Conservation (phyloP, 805 yeast genomes). For the Yarrowia deformans region DNA sequence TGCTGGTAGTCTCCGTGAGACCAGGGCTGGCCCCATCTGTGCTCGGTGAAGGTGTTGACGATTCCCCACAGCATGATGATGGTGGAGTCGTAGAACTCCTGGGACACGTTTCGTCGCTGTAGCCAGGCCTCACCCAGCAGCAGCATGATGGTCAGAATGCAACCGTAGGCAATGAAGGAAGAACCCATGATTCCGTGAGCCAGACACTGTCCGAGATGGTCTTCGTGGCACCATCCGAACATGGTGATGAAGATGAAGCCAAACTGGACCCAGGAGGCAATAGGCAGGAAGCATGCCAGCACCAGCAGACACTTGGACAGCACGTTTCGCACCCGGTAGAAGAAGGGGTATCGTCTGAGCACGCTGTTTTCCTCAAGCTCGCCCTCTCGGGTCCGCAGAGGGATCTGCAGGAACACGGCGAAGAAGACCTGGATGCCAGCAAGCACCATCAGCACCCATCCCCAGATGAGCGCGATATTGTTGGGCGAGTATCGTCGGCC, state of each 20-base stretch:
- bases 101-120: conserved; percentile 61
- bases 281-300: conserved; percentile 51
- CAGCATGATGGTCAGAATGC: conserved; percentile 68
- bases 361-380: conserved; percentile 47
- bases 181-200: conserved; percentile 98
- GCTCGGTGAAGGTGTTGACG: conserved; percentile 94
- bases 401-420: conserved; percentile 49
- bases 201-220: conserved; percentile 90
- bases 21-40: conserved; percentile 96
- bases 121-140: conserved; percentile 69
- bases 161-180: conserved; percentile 82
- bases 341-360: conserved; percentile 49
- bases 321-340: conserved; percentile 48
- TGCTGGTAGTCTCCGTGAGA: conserved; percentile 93
- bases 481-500: conserved; percentile 51
- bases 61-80: conserved; percentile 91
- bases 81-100: conserved; percentile 82
- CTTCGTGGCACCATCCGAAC: conserved; percentile 80
- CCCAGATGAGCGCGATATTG: conserved; percentile 51
- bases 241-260: conserved; percentile 84
- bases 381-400: conserved; percentile 22
- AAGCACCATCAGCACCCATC: conserved; percentile 49
- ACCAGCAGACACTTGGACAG: conserved; percentile 45
- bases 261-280: conserved; percentile 76
- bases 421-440: conserved; percentile 49